Percentiles rank a stretch among this genome's conserved stretches.
Conservation (phyloP, 148 eudicot genomes). For the Vaccinium darrowii region DNA sequence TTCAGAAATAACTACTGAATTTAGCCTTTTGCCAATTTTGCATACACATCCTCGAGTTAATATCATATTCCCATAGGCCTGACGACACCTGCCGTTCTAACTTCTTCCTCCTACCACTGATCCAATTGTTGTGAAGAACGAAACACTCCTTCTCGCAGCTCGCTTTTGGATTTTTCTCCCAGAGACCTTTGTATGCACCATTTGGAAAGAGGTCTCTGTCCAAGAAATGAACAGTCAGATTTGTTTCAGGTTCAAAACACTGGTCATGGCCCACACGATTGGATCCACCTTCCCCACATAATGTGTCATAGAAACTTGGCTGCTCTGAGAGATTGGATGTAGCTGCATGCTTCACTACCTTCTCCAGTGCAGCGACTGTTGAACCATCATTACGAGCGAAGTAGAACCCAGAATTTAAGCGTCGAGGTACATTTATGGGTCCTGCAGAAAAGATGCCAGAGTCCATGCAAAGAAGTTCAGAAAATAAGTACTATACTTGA, state of each 20-base stretch:
- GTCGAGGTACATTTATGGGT: constrained; percentile 85
- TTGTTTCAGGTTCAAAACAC: constrained; percentile 76
- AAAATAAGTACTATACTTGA: neutral
- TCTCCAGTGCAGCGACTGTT: constrained; percentile 72
- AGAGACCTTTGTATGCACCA: constrained; percentile 76
- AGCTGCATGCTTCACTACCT: constrained; percentile 86
- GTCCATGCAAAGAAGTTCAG: neutral
- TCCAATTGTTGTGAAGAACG: constrained; percentile 90
- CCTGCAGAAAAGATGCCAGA: constrained; percentile 40
- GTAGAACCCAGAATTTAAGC: constrained; percentile 94
- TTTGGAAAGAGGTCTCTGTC: constrained; percentile 82
- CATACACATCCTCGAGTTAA: constrained; percentile 60
- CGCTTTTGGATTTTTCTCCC: constrained; percentile 54
- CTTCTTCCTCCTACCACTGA: constrained; percentile 73
- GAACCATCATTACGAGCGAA: constrained; percentile 69
- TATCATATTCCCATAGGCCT: constrained; percentile 82
- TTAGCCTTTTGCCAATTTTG: constrained; percentile 4
- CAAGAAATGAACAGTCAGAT: constrained; percentile 69
- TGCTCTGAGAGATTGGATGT: constrained; percentile 83
- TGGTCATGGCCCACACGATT: constrained; percentile 59
- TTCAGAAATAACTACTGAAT: constrained; percentile 27
- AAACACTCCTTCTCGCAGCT: constrained; percentile 65
- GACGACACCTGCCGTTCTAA: constrained; percentile 74
- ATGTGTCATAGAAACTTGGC: constrained; percentile 83
- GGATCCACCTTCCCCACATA: constrained; percentile 80